Conservation (phyloP, 495 filamentous ascomycete genomes). For the Penicillium paxilli region DNA sequence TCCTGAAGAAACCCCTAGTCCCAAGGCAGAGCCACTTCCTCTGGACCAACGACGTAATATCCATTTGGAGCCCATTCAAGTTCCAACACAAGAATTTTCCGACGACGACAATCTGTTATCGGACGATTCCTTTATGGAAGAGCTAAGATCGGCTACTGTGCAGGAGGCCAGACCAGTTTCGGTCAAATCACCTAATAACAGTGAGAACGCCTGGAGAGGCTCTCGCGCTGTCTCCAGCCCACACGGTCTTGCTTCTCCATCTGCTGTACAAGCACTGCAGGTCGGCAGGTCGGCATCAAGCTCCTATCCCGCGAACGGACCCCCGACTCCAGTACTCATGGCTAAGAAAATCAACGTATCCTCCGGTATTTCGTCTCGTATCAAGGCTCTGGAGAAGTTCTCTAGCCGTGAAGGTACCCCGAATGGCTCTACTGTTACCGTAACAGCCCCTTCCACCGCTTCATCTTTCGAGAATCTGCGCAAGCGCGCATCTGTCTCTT, state of each 20-base stretch:
- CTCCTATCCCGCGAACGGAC: conserved; percentile 29
- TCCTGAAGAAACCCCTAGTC: conserved; percentile 19
- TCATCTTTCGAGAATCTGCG: conserved; percentile 46
- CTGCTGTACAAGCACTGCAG: conserved; percentile 41
- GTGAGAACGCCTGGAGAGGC: conserved; percentile 37
- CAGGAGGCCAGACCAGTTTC: conserved; percentile 82
- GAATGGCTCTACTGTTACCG: conserved; percentile 14
- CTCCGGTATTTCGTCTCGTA: conserved; percentile 84
- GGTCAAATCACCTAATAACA: conserved; percentile 69
- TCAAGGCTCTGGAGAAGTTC: conserved; percentile 82
- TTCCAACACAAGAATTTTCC: conserved; percentile 55
- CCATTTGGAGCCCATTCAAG: conserved; percentile 56
- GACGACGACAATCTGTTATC: conserved; percentile 67
- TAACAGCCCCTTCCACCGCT: conserved; percentile 27
- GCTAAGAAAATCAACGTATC: conserved; percentile 81
- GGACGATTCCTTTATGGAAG: conserved; percentile 87
- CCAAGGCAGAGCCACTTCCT: conserved; percentile 16
- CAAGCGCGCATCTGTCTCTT: conserved; percentile 40
- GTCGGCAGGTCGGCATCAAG: conserved; percentile 41
- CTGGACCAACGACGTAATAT: conserved; percentile 49
- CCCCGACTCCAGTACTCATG: conserved; percentile 39
- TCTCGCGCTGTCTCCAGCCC: conserved; percentile 56
- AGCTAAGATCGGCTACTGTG: conserved; percentile 78
- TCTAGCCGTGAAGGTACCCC: conserved; percentile 51
- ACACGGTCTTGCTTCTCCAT: conserved; percentile 27